A percentile compares a stretch with the other conserved stretches of the same genome.
These are phyloP conservation scores for Aureobasidium sp. DNA, from an alignment of 2,329 filamentous ascomycete genomes.

Conservation along the genomic window DNA sequence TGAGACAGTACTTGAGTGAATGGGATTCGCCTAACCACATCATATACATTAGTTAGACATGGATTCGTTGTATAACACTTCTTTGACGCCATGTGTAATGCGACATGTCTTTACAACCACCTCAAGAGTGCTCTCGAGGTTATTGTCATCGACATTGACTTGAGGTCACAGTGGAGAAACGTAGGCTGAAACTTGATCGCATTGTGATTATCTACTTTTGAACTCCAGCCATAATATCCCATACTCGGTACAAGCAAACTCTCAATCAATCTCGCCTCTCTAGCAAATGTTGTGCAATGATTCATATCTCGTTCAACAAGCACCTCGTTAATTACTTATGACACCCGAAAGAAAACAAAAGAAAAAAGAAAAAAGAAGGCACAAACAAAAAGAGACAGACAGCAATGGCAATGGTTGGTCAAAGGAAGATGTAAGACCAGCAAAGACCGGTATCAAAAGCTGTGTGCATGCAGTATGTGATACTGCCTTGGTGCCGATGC, in stretches of 20 bases:
- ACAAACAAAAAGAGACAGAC: background rate
- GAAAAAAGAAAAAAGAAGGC: background rate
- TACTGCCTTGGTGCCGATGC: background rate
- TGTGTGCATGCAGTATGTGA: conserved; percentile 2
- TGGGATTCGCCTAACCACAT: too few relatives aligned
- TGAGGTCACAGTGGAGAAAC: background rate
- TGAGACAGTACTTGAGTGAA: background rate
- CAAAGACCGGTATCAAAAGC: background rate
- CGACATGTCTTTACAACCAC: background rate
- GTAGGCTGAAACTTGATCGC: background rate
- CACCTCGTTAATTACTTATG: conserved; percentile 4
- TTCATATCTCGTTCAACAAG: conserved; percentile 9
- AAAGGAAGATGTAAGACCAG: background rate
- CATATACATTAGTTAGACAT: too few relatives aligned
- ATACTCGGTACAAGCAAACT: conserved; percentile 8
- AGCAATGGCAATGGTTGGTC: conserved; percentile 6
- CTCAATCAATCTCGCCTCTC: background rate
- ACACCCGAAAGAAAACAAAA: conserved; percentile 1
- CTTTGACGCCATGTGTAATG: too few relatives aligned
- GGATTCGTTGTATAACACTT: too few relatives aligned
- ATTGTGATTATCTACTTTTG: conserved; percentile 9
- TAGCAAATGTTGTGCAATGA: conserved; percentile 6
- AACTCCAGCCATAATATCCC: conserved; percentile 8
- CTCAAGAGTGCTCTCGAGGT: background rate
- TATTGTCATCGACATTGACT: background rate